A percentile compares a stretch with the other conserved stretches of the same genome.
phyloP scores from a whole-genome alignment of 2,329 filamentous ascomycete species.

The Colletotrichum karsti region DNA sequence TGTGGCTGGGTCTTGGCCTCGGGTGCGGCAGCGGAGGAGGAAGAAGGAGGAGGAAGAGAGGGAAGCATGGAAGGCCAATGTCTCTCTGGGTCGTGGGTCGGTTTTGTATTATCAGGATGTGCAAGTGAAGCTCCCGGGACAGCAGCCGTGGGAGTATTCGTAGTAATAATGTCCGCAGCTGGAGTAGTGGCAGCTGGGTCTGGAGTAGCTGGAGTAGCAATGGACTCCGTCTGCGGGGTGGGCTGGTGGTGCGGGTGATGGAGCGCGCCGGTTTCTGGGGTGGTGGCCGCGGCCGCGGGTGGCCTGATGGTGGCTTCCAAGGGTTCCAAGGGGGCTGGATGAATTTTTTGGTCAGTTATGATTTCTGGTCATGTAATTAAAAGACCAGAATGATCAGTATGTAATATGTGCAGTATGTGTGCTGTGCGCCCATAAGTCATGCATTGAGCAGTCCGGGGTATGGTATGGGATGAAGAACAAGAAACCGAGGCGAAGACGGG shows the following conservation, averaged over 20 bases:
- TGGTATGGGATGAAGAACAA: background rate
- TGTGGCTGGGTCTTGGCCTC: constrained; percentile 8
- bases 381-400: background rate
- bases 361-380: constrained; percentile 9
- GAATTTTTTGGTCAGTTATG: constrained; percentile 22
- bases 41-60: background rate
- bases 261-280: constrained; percentile 24
- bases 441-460: constrained; percentile 3
- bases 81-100: background rate
- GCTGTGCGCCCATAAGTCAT: constrained; percentile 1
- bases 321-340: constrained; percentile 27
- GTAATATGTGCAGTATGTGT: background rate
- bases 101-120: constrained; percentile 10
- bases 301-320: constrained; percentile 23
- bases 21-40: constrained; percentile 10
- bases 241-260: constrained; percentile 21
- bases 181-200: constrained; percentile 24
- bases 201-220: constrained; percentile 12
- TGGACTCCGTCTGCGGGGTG: constrained; percentile 19
- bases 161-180: constrained; percentile 4
- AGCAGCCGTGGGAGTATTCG: background rate
- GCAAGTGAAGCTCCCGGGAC: constrained; percentile 22
- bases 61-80: constrained; percentile 5
- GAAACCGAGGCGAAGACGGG: background rate
- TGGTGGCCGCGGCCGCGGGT: constrained; percentile 23